A percentile compares a stretch with the other conserved stretches of the same genome.
Conservation (phyloP, 176 grass and related monocot species). For the Juncus effusus region DNA sequence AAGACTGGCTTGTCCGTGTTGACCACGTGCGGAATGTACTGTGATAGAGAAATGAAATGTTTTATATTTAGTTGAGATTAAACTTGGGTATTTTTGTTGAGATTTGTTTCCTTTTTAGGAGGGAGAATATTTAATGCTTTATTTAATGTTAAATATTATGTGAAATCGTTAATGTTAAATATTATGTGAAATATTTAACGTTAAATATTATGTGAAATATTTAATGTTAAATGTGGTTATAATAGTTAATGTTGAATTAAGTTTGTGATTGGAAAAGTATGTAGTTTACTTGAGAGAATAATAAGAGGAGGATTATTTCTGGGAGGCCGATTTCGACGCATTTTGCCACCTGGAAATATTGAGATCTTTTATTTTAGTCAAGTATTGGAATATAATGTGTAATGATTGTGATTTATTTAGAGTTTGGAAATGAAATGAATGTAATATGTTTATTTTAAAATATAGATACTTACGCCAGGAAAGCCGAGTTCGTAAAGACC, state of each 20-base stretch:
- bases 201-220: neutral
- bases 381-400: neutral
- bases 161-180: constrained; percentile 12
- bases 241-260: neutral
- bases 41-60: constrained; percentile 11
- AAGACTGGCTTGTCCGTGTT: constrained; percentile 46
- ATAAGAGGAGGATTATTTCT: constrained; percentile 56
- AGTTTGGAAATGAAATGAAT: neutral
- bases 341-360: constrained; percentile 63
- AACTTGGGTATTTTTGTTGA: neutral
- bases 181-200: constrained; percentile 2
- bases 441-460: neutral
- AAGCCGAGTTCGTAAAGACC: constrained; percentile 98
- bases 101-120: neutral
- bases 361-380: neutral
- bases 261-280: neutral
- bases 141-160: too few species aligned
- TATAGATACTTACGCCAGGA: constrained; percentile 59
- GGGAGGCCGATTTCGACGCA: constrained; percentile 94
- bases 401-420: constrained; percentile 3
- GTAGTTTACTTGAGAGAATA: constrained; percentile 64
- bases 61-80: constrained; percentile 9
- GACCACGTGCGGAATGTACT: constrained; percentile 69
- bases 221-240: neutral
- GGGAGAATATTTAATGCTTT: too few species aligned